Evolutionary conservation across 805 yeast genomes (phyloP), one percentile per base, ranked within the genome.

Genomic region (Lachancea dasiensis): DNA sequence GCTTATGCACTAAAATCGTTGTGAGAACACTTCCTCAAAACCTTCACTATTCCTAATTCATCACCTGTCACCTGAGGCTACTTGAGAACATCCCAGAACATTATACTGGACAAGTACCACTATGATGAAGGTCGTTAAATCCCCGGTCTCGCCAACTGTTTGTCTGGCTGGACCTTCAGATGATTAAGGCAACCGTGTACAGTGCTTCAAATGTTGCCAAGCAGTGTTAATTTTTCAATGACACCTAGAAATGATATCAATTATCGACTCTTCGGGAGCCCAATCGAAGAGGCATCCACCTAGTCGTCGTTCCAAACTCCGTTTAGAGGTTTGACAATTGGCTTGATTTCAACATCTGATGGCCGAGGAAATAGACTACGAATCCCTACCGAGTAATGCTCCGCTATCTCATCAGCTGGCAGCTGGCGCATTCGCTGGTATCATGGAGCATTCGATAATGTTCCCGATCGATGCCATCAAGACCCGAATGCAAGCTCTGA

Each of bases 351-450:
- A 30, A 26, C 9, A 8, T n/a, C 13, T 17, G 4, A 39, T 46
- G 20, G 50, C 49, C 17, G 60, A 64, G 29, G 86, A 80, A 54
- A 70, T 81, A 25, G 98, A 90, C 57, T 90, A 90, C 61, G 98
- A 90, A 62, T 79, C 96, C 5, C 70, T 90, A 20, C 97, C 97
- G 1, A 84, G 79, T 24, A 78, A 79, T 52, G 87, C 96, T 8
- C 79, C 96, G 1, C 65, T 92, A 38, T 57, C 77, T 4, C 85
- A 95, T 3, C 95, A 89, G 57, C 70, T 90, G 44, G 57, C 77
- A 9, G 97, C 97, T 2, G 98, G 98, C 8, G 97, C 97, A 0
- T 85, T 87, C 64, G 97, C 98, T n/a, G 98, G 98, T 19, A 86
- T 92, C 40, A 86, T 90, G 97, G 98, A 90, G 60, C 98, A 90